phyloP scores from a whole-genome alignment of 495 filamentous ascomycete genomes.

The Penicillium simplicissimum region DNA sequence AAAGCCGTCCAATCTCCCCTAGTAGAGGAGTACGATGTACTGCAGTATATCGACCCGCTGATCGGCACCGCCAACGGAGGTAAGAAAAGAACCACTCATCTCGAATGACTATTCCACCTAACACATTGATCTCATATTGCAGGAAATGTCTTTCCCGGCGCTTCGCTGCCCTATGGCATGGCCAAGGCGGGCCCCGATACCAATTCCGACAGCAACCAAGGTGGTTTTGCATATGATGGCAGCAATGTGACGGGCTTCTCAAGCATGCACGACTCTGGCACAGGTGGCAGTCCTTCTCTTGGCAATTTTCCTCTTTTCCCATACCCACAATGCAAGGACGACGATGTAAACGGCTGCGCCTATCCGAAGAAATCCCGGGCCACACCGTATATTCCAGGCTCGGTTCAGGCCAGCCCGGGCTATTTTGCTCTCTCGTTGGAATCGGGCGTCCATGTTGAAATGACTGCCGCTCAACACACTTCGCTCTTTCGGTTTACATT shows the following conservation, averaged over 20 bases:
- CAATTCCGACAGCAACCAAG: constrained; percentile 63
- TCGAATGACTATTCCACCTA: not conserved
- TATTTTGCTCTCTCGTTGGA: constrained; percentile 67
- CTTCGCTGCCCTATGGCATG: constrained; percentile 72
- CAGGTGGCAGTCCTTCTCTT: constrained; percentile 69
- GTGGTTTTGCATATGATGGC: constrained; percentile 71
- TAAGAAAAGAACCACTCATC: constrained; percentile 13
- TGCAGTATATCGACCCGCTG: constrained; percentile 56
- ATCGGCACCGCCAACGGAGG: constrained; percentile 64
- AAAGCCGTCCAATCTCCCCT: constrained; percentile 13
- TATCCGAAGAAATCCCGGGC: constrained; percentile 60
- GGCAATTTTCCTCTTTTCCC: constrained; percentile 78
- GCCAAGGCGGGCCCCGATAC: constrained; percentile 80
- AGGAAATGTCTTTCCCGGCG: constrained; percentile 73
- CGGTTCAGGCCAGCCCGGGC: constrained; percentile 66
- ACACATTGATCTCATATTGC: not conserved
- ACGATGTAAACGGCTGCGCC: constrained; percentile 64
- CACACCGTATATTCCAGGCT: constrained; percentile 47
- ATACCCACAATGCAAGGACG: constrained; percentile 59
- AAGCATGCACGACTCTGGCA: constrained; percentile 73
- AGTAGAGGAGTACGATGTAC: constrained; percentile 42
- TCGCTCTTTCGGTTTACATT: constrained; percentile 69
- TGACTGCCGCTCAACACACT: constrained; percentile 63
- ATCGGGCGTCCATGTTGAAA: constrained; percentile 60
- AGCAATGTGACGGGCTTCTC: constrained; percentile 70